These are phyloP conservation scores for Capronia coronata DNA, from an alignment of 2,329 filamentous ascomycete species.

Conservation along the genomic window DNA sequence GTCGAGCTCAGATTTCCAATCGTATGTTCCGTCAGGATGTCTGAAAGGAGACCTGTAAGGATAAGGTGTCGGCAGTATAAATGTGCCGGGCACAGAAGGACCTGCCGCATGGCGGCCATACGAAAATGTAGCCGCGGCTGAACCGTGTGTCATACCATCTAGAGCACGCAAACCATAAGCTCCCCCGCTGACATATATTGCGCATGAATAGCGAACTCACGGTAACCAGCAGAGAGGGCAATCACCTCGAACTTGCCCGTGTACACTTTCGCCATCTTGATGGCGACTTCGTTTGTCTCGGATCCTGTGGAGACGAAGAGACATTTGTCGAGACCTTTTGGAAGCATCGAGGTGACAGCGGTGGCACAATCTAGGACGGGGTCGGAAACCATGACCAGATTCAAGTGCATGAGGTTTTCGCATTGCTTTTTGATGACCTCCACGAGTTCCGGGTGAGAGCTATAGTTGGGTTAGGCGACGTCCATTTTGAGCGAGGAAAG, in stretches of 20 bases:
- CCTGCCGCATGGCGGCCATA: conserved; percentile 46
- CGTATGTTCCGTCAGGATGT: conserved; percentile 53
- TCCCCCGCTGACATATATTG: too few relatives aligned
- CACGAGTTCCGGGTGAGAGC: conserved; percentile 53
- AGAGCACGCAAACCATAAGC: too few relatives aligned
- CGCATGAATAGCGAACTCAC: too few relatives aligned
- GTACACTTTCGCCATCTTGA: conserved; percentile 57
- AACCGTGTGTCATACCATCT: conserved; percentile 55
- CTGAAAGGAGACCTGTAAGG: conserved; percentile 58
- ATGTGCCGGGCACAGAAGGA: conserved; percentile 49
- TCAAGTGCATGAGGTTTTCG: conserved; percentile 51
- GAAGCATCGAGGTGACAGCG: conserved; percentile 46
- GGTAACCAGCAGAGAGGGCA: conserved; percentile 53
- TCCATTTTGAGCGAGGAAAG: too few relatives aligned
- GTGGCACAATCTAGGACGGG: conserved; percentile 51
- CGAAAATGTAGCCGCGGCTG: conserved; percentile 50
- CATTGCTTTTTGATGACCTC: conserved; percentile 47
- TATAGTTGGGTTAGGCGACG: too few relatives aligned
- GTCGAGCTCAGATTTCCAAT: conserved; percentile 59
- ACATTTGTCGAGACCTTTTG: conserved; percentile 47
- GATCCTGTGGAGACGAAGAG: conserved; percentile 55
- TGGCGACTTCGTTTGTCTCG: conserved; percentile 56
- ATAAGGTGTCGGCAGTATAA: conserved; percentile 55
- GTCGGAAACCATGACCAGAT: conserved; percentile 53
- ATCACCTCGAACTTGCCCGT: conserved; percentile 62